Evolutionary conservation across 2,329 filamentous ascomycete species (phyloP).

Genomic region (Claviceps sp.): DNA sequence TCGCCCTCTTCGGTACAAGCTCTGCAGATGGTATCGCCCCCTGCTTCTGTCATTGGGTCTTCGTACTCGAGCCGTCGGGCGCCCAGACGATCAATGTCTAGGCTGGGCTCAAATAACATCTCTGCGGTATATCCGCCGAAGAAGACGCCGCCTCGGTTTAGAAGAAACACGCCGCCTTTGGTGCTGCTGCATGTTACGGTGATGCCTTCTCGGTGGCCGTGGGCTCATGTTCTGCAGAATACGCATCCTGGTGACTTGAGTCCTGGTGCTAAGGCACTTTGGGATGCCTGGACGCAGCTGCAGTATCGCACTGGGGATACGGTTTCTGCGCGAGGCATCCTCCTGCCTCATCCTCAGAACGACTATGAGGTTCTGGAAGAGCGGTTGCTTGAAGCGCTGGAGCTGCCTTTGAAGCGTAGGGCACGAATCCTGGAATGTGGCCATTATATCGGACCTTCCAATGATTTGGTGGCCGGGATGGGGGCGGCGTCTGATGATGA

Average conservation of each 20-base stretch:
- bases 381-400: conserved; percentile 59
- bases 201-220: conserved; percentile 54
- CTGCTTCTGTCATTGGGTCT: conserved; percentile 42
- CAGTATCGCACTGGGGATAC: conserved; percentile 61
- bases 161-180: conserved; percentile 47
- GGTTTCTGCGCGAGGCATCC: conserved; percentile 57
- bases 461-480: conserved; percentile 26
- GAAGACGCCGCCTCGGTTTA: conserved; percentile 45
- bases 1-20: conserved; percentile 57
- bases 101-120: conserved; percentile 40
- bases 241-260: conserved; percentile 27
- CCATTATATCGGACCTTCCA: conserved; percentile 55
- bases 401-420: conserved; percentile 49
- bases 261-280: conserved; percentile 35
- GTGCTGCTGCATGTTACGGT: conserved; percentile 69
- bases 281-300: conserved; percentile 51
- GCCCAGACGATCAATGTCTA: conserved; percentile 35
- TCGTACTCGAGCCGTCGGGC: conserved; percentile 39
- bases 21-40: conserved; percentile 58
- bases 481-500: conserved; percentile 15
- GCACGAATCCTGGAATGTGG: conserved; percentile 63
- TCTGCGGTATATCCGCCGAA: conserved; percentile 42
- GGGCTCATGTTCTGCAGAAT: conserved; percentile 42
- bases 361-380: conserved; percentile 74
- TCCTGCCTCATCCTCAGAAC: conserved; percentile 65